Evolutionary conservation across 306 rosid genomes (phyloP).

Genomic region (Geum urbanum): DNA sequence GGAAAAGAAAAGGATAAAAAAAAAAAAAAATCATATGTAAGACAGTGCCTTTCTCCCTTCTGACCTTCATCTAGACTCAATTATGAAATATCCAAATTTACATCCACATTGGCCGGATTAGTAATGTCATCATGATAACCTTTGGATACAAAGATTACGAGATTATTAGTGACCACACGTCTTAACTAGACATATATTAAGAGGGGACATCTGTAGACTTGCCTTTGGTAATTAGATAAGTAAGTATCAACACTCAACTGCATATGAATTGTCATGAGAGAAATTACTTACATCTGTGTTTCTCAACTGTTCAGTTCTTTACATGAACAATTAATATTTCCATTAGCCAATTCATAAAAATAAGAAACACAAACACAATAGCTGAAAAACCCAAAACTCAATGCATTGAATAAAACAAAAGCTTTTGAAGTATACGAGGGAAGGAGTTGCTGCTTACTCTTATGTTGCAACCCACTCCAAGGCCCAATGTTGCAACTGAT

Average conservation of each 20-base stretch:
- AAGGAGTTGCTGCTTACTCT: too few species aligned
- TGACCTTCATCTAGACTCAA: not conserved
- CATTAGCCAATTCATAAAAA: conserved; percentile 10
- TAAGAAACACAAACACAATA: not conserved
- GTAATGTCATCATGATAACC: not conserved
- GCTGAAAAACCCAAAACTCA: not conserved
- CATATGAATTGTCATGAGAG: too few species aligned
- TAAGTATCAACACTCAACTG: not conserved
- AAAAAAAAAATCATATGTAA: too few species aligned
- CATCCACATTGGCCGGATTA: not conserved
- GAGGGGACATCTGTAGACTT: not conserved
- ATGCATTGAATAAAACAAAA: not conserved
- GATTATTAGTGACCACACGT: not conserved
- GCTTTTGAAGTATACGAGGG: not conserved
- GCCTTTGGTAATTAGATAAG: not conserved
- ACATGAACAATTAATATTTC: conserved; percentile 13
- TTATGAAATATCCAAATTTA: not conserved
- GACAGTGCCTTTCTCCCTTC: not conserved
- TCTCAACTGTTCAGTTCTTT: conserved; percentile 34
- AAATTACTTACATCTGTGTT: conserved; percentile 60
- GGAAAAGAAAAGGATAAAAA: too few species aligned
- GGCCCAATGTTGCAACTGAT: too few species aligned
- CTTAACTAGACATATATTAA: not conserved
- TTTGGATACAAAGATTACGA: not conserved
- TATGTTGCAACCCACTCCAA: too few species aligned